These are phyloP conservation scores for Ambispora gerdemannii DNA, from an alignment of 192 early-diverging fungal genomes.

Conservation along the genomic window DNA sequence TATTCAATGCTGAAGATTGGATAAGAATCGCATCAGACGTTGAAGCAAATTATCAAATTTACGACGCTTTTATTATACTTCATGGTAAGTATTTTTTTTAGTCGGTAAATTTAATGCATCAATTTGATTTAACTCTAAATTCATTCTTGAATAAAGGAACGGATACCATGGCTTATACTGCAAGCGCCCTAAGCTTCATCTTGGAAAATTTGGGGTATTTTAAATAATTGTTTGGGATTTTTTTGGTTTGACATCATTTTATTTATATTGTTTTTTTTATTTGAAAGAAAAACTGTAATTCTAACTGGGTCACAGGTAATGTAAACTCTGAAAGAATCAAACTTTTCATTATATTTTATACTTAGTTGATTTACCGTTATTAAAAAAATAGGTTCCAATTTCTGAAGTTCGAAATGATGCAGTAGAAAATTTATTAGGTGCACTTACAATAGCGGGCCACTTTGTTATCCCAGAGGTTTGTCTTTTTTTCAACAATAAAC, in stretches of 20 bases:
- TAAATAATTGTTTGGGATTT: slow-evolving; percentile 15
- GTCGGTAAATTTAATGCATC: background rate
- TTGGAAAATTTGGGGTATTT: slow-evolving; percentile 85
- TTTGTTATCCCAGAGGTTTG: slow-evolving; percentile 96
- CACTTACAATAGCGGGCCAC: slow-evolving; percentile 95
- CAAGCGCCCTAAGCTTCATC: slow-evolving; percentile 90
- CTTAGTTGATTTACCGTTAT: background rate
- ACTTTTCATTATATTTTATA: background rate
- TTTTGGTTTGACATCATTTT: background rate
- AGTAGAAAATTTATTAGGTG: slow-evolving; percentile 92
- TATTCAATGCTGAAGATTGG: slow-evolving; percentile 65
- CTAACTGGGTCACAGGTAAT: slow-evolving; percentile 89
- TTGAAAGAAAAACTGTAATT: slow-evolving; percentile 84
- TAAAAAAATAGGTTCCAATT: slow-evolving; percentile 65
- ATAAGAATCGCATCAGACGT: slow-evolving; percentile 93
- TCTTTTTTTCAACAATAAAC: slow-evolving; percentile 91
- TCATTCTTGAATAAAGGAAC: slow-evolving; percentile 48
- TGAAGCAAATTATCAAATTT: slow-evolving; percentile 88
- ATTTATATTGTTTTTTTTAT: background rate
- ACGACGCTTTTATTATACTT: slow-evolving; percentile 94
- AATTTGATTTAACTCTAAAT: background rate
- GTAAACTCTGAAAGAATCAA: background rate
- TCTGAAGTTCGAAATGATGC: slow-evolving; percentile 98
- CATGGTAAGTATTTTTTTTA: slow-evolving; percentile 50
- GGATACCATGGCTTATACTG: slow-evolving; percentile 88